These are phyloP conservation scores for Vigna trinervia DNA, from an alignment of 306 rosid species.

Conservation along the genomic window DNA sequence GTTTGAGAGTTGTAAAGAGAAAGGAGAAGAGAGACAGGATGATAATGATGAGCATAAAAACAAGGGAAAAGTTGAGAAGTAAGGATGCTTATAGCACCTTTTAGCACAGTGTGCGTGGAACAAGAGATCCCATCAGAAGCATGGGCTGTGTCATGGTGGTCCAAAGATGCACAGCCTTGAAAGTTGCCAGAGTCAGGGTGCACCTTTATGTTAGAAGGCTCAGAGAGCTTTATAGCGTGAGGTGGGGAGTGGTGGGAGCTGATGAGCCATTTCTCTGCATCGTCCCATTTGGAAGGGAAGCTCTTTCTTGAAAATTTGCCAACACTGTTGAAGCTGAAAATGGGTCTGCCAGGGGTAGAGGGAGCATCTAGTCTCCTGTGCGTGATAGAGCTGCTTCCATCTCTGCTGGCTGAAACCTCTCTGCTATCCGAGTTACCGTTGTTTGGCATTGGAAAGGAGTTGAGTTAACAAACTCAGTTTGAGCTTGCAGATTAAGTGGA, in stretches of 20 bases:
- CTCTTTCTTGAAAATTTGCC: conserved; percentile 63
- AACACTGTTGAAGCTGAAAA: conserved; percentile 67
- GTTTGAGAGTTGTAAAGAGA: conserved; percentile 25
- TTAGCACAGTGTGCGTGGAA: conserved; percentile 64
- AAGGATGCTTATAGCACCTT: conserved; percentile 60
- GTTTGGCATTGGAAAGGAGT: conserved; percentile 55
- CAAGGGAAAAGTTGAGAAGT: conserved; percentile 40
- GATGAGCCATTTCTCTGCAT: conserved; percentile 96
- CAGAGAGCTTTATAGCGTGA: conserved; percentile 39
- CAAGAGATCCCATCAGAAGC: conserved; percentile 53
- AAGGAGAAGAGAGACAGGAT: conserved; percentile 18
- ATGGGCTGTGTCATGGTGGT: conserved; percentile 54
- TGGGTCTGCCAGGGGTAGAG: conserved; percentile 85
- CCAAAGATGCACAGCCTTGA: conserved; percentile 60
- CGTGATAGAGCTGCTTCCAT: neutral
- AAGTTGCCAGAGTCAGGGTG: neutral
- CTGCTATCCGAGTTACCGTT: conserved; percentile 22
- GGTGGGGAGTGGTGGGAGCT: conserved; percentile 72
- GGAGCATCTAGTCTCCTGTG: conserved; percentile 75
- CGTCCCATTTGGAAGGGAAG: conserved; percentile 97
- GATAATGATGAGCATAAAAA: conserved; percentile 15
- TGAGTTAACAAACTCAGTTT: conserved; percentile 46
- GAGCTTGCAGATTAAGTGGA: neutral
- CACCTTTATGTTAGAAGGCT: neutral
- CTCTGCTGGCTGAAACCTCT: conserved; percentile 50